Conservation (phyloP, 139 green algal species). For the Coelastrella sp. region DNA sequence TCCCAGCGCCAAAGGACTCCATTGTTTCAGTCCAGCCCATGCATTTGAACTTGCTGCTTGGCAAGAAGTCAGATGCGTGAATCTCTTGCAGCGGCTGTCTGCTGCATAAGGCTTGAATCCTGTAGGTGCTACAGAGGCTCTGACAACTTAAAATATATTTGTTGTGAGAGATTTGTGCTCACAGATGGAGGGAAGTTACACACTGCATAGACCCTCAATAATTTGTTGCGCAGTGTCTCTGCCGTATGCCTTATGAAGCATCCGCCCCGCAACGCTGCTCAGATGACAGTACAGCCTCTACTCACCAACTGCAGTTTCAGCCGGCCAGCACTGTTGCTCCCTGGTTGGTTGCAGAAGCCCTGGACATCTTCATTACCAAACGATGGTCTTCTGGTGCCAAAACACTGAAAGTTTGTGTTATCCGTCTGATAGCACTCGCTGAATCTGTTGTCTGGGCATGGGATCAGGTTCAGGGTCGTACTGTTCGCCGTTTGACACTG, state of each 20-base stretch:
- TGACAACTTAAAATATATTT: too few species aligned
- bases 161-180: too few species aligned
- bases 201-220: too few species aligned
- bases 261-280: background rate
- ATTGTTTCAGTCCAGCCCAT: too few species aligned
- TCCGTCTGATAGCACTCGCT: background rate
- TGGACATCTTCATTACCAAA: slow-evolving; percentile 1
- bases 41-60: too few species aligned
- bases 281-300: background rate
- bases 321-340: background rate
- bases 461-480: background rate
- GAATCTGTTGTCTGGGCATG: background rate
- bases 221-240: background rate
- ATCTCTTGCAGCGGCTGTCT: too few species aligned
- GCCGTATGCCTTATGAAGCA: background rate
- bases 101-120: too few species aligned
- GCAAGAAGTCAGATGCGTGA: too few species aligned
- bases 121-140: too few species aligned
- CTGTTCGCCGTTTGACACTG: background rate
- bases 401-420: background rate
- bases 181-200: too few species aligned
- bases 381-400: background rate
- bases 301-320: background rate
- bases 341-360: background rate
- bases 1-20: too few species aligned